Evolutionary conservation across 179 eudicot genomes (phyloP).

Genomic region (Corrigiola litoralis): DNA sequence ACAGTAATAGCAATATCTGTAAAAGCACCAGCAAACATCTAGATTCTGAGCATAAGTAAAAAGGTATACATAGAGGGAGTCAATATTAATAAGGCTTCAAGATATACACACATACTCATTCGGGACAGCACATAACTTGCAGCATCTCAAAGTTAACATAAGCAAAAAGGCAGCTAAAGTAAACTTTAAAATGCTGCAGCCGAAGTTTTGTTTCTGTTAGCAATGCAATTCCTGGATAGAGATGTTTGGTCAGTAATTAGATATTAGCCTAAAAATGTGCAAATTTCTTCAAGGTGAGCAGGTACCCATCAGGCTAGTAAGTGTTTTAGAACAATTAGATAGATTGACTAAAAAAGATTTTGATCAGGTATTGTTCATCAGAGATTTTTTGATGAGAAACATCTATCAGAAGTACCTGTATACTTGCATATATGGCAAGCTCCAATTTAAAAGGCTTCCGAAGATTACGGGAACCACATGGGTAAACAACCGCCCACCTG

Average conservation of each 20-base stretch:
- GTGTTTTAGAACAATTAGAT: background rate
- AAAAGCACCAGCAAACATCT: no score
- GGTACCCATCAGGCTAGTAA: no score
- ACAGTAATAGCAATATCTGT: no score
- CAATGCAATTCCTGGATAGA: background rate
- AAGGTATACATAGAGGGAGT: no score
- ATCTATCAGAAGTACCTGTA: slow-evolving; percentile 45
- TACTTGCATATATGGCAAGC: slow-evolving; percentile 68
- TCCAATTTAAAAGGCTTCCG: slow-evolving; percentile 81
- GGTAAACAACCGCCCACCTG: slow-evolving; percentile 87
- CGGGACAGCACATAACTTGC: background rate
- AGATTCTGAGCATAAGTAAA: no score
- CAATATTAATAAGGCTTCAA: no score
- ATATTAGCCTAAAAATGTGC: background rate
- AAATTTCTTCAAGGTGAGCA: background rate
- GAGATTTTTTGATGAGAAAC: background rate
- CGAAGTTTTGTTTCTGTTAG: background rate
- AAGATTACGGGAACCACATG: slow-evolving; percentile 78
- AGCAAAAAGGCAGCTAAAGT: background rate
- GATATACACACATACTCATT: background rate
- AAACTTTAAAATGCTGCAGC: background rate
- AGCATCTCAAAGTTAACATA: background rate
- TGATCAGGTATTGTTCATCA: background rate
- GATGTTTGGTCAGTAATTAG: background rate
- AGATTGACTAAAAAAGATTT: background rate